Evolutionary conservation across 139 green algal genomes (phyloP).

Genomic region (Edaphochlamys debaryana): DNA sequence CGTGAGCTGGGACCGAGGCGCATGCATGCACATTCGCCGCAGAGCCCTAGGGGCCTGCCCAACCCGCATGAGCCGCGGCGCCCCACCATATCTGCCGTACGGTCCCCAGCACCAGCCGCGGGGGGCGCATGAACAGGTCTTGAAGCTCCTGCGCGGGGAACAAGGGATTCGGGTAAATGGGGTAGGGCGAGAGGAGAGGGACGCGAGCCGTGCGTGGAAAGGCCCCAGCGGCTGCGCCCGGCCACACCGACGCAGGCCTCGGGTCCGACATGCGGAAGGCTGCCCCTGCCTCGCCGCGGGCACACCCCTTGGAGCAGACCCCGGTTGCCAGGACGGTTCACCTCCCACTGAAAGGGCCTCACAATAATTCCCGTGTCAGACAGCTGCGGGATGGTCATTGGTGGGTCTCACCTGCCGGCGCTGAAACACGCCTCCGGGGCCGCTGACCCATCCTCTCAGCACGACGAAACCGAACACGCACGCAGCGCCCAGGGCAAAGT

Average conservation of each 20-base stretch:
- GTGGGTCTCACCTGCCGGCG: background rate
- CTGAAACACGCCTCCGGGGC: background rate
- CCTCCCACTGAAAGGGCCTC: too few species aligned
- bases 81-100: too few species aligned
- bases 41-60: background rate
- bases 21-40: too few species aligned
- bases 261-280: too few species aligned
- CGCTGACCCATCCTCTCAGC: constrained; percentile 4
- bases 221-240: too few species aligned
- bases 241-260: too few species aligned
- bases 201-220: background rate
- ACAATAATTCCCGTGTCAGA: background rate
- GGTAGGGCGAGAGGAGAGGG: background rate
- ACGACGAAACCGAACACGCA: constrained; percentile 8
- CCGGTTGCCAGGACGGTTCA: too few species aligned
- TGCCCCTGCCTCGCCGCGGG: too few species aligned
- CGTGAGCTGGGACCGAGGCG: too few species aligned
- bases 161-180: background rate
- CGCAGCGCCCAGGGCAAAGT: background rate
- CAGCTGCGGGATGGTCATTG: background rate
- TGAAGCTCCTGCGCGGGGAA: constrained; percentile 4
- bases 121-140: too few species aligned
- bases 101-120: too few species aligned
- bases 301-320: too few species aligned
- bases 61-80: background rate